phyloP scores from a whole-genome alignment of 176 grass and related monocot species.

The Aegilops tauschii region DNA sequence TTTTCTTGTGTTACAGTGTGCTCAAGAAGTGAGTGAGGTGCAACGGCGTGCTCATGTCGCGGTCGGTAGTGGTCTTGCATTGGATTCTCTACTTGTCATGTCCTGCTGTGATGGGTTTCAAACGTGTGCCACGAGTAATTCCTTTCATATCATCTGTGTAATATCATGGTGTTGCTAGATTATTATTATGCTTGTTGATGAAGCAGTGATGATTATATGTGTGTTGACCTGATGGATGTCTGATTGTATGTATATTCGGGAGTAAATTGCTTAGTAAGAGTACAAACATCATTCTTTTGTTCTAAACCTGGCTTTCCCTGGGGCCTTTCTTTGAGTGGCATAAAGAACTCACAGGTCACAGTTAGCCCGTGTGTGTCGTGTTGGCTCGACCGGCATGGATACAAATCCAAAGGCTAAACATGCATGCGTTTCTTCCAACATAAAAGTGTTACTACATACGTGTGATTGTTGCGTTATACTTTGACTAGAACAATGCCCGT shows the following conservation, averaged over 20 bases:
- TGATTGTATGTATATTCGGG: slow-evolving; percentile 42
- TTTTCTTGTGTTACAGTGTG: slow-evolving; percentile 34
- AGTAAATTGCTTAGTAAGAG: slow-evolving; percentile 25
- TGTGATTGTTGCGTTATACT: too few species aligned
- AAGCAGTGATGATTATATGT: neutral
- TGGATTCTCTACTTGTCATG: neutral
- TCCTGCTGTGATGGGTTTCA: neutral
- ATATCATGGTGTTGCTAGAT: slow-evolving; percentile 20
- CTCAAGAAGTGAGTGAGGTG: slow-evolving; percentile 64
- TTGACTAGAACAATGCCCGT: too few species aligned
- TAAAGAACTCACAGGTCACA: too few species aligned
- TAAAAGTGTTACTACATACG: too few species aligned
- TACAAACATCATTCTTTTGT: slow-evolving; percentile 6
- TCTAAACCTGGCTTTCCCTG: neutral
- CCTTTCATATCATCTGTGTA: neutral
- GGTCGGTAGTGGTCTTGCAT: neutral
- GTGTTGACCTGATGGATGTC: neutral
- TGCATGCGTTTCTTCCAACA: too few species aligned
- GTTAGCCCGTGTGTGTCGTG: too few species aligned
- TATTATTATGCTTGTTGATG: neutral
- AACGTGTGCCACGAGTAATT: neutral
- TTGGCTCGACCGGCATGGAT: too few species aligned
- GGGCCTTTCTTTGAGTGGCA: neutral
- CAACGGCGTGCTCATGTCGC: neutral
- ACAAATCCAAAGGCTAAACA: too few species aligned